These are phyloP conservation scores for Paecilomyces formosus DNA, from an alignment of 2,329 filamentous ascomycete species.

Conservation along the genomic window DNA sequence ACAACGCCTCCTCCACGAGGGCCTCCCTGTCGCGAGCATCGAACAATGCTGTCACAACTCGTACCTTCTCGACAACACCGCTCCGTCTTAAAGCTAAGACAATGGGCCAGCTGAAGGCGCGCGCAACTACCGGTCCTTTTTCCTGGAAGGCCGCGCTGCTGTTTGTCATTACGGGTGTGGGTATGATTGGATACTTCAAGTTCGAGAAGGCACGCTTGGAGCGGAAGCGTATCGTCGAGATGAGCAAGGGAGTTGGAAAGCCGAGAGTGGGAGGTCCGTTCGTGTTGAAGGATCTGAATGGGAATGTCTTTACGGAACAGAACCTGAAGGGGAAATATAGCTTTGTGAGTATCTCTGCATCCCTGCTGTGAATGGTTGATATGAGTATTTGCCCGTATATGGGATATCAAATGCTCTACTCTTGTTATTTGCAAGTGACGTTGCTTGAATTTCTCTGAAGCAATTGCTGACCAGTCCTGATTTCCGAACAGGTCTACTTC, in stretches of 20 bases:
- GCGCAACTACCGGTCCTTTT: conserved; percentile 57
- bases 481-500: conserved; percentile 69
- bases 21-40: not conserved
- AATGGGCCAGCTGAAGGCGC: conserved; percentile 33
- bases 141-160: conserved; percentile 84
- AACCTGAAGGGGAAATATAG: conserved; percentile 79
- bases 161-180: conserved; percentile 71
- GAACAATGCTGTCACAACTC: not conserved
- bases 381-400: not conserved
- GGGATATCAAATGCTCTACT: not conserved
- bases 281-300: conserved; percentile 72
- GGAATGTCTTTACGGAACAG: conserved; percentile 66
- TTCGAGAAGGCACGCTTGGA: conserved; percentile 88
- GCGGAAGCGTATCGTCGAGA: conserved; percentile 79
- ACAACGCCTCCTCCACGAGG: conserved; percentile 7
- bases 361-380: not conserved
- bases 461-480: conserved; percentile 1
- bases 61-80: conserved; percentile 22
- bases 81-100: conserved; percentile 21
- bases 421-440: not conserved
- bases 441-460: not conserved
- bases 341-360: conserved; percentile 30
- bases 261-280: conserved; percentile 92
- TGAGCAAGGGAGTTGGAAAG: conserved; percentile 83
- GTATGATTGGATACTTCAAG: conserved; percentile 84